These are phyloP conservation scores for Ustilago xerochloae DNA, from an alignment of 1,284 basidiomycete genomes.

Conservation along the genomic window DNA sequence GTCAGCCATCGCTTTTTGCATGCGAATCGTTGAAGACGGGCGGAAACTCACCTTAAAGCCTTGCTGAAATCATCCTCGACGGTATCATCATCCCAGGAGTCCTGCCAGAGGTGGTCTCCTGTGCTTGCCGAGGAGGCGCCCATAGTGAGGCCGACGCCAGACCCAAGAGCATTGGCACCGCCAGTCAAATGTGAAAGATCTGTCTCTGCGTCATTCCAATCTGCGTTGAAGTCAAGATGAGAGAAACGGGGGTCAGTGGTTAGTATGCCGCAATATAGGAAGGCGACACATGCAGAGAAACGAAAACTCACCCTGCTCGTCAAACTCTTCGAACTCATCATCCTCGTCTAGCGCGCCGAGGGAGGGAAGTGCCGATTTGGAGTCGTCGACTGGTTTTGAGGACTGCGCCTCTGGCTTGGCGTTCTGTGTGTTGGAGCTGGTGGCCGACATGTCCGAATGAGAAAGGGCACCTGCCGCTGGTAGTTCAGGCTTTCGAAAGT, in stretches of 20 bases:
- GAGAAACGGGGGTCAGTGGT: background rate
- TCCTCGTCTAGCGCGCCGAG: conserved; percentile 67
- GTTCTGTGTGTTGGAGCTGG: conserved; percentile 30
- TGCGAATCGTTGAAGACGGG: background rate
- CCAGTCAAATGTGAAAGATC: conserved; percentile 77
- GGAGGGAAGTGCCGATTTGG: conserved; percentile 49
- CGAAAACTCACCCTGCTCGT: conserved; percentile 59
- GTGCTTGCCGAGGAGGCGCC: conserved; percentile 41
- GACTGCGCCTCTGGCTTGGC: conserved; percentile 35
- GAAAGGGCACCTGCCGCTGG: too few relatives aligned
- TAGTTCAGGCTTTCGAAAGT: background rate
- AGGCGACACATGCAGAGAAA: background rate
- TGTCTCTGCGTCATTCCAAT: conserved; percentile 86
- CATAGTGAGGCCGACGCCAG: conserved; percentile 48
- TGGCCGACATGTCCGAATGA: conserved; percentile 35
- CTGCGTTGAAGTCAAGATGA: conserved; percentile 69
- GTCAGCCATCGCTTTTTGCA: background rate
- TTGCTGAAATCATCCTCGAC: conserved; percentile 97
- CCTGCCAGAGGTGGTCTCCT: conserved; percentile 86
- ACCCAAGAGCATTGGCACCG: conserved; percentile 34
- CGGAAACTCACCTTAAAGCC: conserved; percentile 80
- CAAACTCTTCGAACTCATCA: conserved; percentile 68
- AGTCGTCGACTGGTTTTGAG: conserved; percentile 15
- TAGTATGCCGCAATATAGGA: background rate
- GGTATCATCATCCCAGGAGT: conserved; percentile 99